Base-by-base conservation (phyloP, 1,139 yeast genomes). In the Saccharomyces hybrid region DNA sequence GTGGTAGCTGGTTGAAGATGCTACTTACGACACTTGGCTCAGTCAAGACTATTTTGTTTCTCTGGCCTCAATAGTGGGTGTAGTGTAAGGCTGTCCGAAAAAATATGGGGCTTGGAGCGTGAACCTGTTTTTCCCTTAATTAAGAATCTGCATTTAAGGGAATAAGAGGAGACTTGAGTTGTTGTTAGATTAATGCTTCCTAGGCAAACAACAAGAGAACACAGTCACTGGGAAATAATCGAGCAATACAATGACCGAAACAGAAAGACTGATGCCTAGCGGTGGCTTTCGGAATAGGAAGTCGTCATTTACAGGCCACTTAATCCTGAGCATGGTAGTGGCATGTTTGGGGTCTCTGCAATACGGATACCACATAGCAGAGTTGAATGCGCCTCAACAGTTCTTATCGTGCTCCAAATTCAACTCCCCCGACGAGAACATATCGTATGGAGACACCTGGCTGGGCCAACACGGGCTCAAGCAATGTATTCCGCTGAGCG, bases 301-400 rank as follows among this genome's bases (percentile, higher is more conserved):
- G 41, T 38, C 49, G 13, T 48, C 49, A 5, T 27, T 60, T 13
- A 63, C 67, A 4, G 49, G 48, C 13, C 56, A 62, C 2, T 60
- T 76, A 41, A 49, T 74, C 2, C 46, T 65, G 2, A 62, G 73
- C 16, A 69, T 73, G 0, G 54, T 67, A 0, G 77, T 84, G 9
- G 82, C 84, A 1, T 84, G 91, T 60, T 65, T 88, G 34, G 86
- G 89, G 7, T 82, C 95, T 1, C 72, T 89, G 13, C 96, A 88
- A 67, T 90, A 84, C 70, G 97, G 98, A 2, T 88, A 84, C 68
- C 97, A 90, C 68, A 78, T 90, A 78, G 84, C 97, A 0, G 97
- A 89, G 65, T 74, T 90, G 60, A 90, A 90, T 71, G 95, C 96
- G 2, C 95, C 96, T 0, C 84, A 83, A 53, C 78, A 78, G 27